Base-by-base conservation (phyloP, 345 rosid species). In the Brassica nigra region DNA sequence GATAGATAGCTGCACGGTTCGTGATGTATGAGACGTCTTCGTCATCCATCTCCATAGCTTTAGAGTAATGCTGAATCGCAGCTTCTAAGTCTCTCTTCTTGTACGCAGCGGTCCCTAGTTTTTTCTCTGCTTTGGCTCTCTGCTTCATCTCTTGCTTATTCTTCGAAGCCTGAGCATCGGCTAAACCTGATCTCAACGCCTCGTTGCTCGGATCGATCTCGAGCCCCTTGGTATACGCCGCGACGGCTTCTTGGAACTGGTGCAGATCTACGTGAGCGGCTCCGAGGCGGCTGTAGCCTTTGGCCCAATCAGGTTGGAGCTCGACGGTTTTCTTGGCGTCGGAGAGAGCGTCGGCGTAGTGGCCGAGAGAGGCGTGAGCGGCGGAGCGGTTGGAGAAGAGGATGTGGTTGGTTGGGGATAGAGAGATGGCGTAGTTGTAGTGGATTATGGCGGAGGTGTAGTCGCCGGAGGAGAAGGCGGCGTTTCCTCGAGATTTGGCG, bases 311-410 rank as follows among this genome's bases (percentile, higher is more conserved):
- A 2, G 95, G 92, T 82, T 91, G 93, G 69, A 93, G 91, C 39
- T 90, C 90, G 31, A 95, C 96, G 37, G 98, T 95, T 81, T 87
- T 93, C 84, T 90, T 76, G 0, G 99, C 98, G 33, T 95, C 99
- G 61, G 67, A 62, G 8, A 93, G 83, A 23, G 98, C 98, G 0
- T 87, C 91, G 20, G 90, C 28, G 85, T 87, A 95, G 52, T 85
- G 80, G 70, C 85, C 81, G 44, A 93, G 91, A 6, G 99, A 95
- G 2, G 98, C 97, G 76, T 88, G 69, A 36, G 97, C 90, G 7
- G 99, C 99, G 71, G 99, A 93, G 79, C 99, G 89, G 79, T 93
- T 95, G 18, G 99, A 95, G 81, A 82, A 95, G 79, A 93, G 95
- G 31, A 93, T 95, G 84, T 95, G 98, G 79, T 93, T 91, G 63